Evolutionary conservation across 2,329 filamentous ascomycete species (phyloP), one percentile per base, ranked within the genome.

Genomic region (Myriosclerotinia duriaeana): DNA sequence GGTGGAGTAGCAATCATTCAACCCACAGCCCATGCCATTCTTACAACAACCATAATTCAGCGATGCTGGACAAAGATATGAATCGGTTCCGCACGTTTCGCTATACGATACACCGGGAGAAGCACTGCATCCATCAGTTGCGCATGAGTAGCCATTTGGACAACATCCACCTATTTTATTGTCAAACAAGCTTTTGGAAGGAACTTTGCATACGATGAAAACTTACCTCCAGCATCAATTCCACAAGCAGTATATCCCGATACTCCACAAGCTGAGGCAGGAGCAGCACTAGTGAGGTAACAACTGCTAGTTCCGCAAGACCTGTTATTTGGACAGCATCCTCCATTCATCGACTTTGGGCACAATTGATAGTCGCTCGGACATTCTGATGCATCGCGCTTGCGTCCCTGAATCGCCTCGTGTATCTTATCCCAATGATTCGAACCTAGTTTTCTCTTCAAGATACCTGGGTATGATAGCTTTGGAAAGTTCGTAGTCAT

Each of bases 31-130:
- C 78, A 83, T 79, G 5, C 81, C 81, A 56, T 75, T 79, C 2
- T 75, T 75, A 71, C 85, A 87, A 69, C 85, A 87, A 0, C 84
- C 85, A 66, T 80, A 83, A 62, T 80, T 81, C 5, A 83, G 70
- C 1, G 81, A 83, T 6, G 80, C 71, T 1, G 85, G 80, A 66
- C 85, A 87, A 4, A 80, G 76, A 65, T 79, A 82, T 56, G 80
- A 82, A 67, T 76, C 78, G 2, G 76, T 69, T 7, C 79, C 79
- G 63, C 85, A 87, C 20, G 74, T 77, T 65, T 77, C 74, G 9
- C 77, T 78, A 40, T 74, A 76, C 0, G 80, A 73, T 6, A 76
- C 73, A 12, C 82, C 83, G 14, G 78, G 76, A 1, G 83, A 81
- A 0, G 81, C 76, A 3, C 76, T 73, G 69, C 85, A 87, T 3